Evolutionary conservation across 257 asterid species (phyloP).

Genomic region (Solanum piurae): DNA sequence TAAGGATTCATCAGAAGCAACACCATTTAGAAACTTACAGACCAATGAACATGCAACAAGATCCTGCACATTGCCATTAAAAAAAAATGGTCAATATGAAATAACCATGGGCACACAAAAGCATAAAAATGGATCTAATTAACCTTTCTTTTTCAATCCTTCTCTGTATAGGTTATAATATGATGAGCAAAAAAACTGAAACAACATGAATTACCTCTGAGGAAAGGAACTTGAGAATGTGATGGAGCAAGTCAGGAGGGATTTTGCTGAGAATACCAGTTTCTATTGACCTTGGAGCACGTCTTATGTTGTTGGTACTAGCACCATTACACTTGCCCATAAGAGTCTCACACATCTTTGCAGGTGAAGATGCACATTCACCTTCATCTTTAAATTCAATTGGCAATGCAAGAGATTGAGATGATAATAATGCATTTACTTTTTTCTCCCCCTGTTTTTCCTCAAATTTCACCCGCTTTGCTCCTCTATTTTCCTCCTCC

Average conservation of each 20-base stretch:
- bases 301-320: constrained; percentile 13
- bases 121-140: not conserved
- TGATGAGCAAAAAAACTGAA: not conserved
- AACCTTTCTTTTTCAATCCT: not conserved
- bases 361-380: constrained; percentile 15
- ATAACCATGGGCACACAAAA: not conserved
- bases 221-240: constrained; percentile 74
- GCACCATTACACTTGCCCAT: constrained; percentile 5
- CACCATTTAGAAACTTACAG: constrained; percentile 56
- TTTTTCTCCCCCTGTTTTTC: constrained; percentile 20
- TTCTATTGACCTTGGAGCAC: constrained; percentile 29
- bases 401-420: constrained; percentile 14
- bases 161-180: not conserved
- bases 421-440: constrained; percentile 10
- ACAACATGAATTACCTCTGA: constrained; percentile 43
- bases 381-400: not conserved
- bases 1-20: constrained; percentile 69
- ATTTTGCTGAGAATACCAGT: constrained; percentile 46
- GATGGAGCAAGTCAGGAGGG: constrained; percentile 57
- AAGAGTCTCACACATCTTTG: constrained; percentile 9
- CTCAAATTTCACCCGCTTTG: constrained; percentile 35
- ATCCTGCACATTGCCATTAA: constrained; percentile 34
- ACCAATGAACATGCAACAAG: constrained; percentile 67
- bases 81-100: not conserved
- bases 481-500: constrained; percentile 30